phyloP scores from a whole-genome alignment of 2,329 filamentous ascomycete species.

The Capronia americana region DNA sequence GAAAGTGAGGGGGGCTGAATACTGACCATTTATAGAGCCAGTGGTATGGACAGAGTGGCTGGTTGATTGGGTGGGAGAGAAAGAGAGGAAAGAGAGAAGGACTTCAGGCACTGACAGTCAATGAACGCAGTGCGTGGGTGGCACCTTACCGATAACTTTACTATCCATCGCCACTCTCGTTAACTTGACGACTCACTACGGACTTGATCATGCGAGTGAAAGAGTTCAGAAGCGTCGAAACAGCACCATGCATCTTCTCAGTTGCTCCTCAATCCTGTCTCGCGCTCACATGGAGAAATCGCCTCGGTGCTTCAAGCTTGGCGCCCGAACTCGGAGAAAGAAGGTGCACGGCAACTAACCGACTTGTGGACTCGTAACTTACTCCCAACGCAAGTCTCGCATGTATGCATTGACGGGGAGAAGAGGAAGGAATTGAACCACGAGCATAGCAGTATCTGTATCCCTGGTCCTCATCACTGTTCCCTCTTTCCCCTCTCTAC shows the following conservation, averaged over 20 bases:
- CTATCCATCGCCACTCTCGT: not conserved
- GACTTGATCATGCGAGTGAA: no score
- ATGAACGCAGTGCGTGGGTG: not conserved
- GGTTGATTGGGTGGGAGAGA: not conserved
- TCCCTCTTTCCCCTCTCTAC: not conserved
- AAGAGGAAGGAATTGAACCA: not conserved
- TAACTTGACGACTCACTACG: not conserved
- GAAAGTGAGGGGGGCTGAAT: not conserved
- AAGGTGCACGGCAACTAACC: no score
- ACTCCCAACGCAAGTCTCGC: not conserved
- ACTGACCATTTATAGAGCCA: not conserved
- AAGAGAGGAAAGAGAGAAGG: not conserved
- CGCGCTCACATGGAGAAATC: not conserved
- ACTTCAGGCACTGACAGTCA: not conserved
- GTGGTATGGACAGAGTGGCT: not conserved
- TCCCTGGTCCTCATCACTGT: not conserved
- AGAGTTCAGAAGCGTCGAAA: no score
- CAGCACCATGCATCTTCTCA: not conserved
- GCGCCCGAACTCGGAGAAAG: slow-evolving; percentile 1
- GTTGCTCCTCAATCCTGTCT: not conserved
- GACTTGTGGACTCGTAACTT: no score
- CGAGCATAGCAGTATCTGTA: not conserved
- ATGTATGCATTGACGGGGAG: not conserved
- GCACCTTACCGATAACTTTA: not conserved
- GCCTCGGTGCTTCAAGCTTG: not conserved